These are phyloP conservation scores for Moelleriella libera DNA, from an alignment of 2,329 filamentous ascomycete species.

Conservation along the genomic window DNA sequence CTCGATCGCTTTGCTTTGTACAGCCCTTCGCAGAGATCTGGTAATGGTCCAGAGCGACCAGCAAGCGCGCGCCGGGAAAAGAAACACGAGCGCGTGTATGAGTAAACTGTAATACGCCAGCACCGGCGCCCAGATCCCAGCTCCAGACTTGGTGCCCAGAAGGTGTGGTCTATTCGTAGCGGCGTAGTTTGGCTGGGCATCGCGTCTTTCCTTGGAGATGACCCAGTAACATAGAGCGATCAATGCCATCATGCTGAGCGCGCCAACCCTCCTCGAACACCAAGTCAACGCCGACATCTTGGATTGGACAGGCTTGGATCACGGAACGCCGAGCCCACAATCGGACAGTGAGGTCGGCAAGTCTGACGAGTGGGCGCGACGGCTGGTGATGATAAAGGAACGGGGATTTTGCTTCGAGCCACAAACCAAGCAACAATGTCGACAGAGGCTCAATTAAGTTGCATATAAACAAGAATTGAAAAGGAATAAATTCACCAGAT, in stretches of 20 bases:
- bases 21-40: slow-evolving; percentile 29
- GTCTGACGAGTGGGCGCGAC: no score
- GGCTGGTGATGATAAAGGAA: no score
- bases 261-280: slow-evolving; percentile 38
- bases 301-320: neutral
- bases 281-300: slow-evolving; percentile 40
- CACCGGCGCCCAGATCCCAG: slow-evolving; percentile 34
- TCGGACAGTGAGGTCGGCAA: no score
- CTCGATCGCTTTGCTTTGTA: slow-evolving; percentile 28
- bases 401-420: no score
- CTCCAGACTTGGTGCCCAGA: slow-evolving; percentile 20
- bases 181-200: no score
- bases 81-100: slow-evolving; percentile 48
- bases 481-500: no score
- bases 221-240: slow-evolving; percentile 39
- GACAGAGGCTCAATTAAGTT: no score
- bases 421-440: no score
- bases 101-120: slow-evolving; percentile 53
- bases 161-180: slow-evolving; percentile 8
- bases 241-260: slow-evolving; percentile 37
- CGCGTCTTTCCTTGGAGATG: slow-evolving; percentile 30
- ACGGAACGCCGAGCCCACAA: no score
- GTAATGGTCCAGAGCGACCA: slow-evolving; percentile 47
- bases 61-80: slow-evolving; percentile 48
- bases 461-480: no score